Conservation (phyloP, 495 filamentous ascomycete species). For the Penicillium robsamsonii region DNA sequence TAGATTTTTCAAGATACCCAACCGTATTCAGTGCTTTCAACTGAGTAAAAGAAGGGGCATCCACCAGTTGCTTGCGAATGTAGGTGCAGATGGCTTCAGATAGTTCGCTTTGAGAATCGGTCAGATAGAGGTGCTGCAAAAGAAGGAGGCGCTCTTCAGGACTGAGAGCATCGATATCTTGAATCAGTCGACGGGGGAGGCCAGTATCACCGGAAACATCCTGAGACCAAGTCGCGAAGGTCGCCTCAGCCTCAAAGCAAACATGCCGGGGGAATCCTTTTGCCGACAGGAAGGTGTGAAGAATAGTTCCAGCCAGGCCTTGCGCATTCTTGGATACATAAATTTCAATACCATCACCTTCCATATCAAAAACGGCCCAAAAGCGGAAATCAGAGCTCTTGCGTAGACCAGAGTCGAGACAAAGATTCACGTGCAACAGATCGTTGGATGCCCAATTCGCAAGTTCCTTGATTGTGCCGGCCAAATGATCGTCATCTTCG, state of each 20-base stretch:
- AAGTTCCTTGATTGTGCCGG: conserved; percentile 33
- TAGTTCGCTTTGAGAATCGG: conserved; percentile 30
- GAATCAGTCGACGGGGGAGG: conserved; percentile 46
- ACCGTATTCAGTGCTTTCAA: conserved; percentile 48
- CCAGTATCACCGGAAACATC: conserved; percentile 30
- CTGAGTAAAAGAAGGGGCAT: conserved; percentile 49
- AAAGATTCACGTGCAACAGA: conserved; percentile 39
- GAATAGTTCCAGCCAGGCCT: conserved; percentile 47
- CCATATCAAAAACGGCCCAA: conserved; percentile 54
- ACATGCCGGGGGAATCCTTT: conserved; percentile 48
- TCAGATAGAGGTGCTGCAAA: conserved; percentile 49
- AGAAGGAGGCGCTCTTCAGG: conserved; percentile 51
- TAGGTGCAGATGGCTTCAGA: conserved; percentile 37
- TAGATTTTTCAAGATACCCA: conserved; percentile 49
- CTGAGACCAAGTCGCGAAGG: conserved; percentile 41
- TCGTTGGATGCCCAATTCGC: conserved; percentile 31
- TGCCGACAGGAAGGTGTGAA: conserved; percentile 57
- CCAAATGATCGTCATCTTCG: conserved; percentile 21
- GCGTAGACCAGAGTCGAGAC: conserved; percentile 56
- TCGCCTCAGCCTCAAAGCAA: conserved; percentile 52
- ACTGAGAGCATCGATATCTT: conserved; percentile 54
- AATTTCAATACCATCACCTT: conserved; percentile 44
- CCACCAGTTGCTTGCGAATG: conserved; percentile 49
- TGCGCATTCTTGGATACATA: conserved; percentile 56
- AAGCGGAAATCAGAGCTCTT: conserved; percentile 48